Conservation (phyloP, 345 rosid genomes). For the Corchorus olitorius region DNA sequence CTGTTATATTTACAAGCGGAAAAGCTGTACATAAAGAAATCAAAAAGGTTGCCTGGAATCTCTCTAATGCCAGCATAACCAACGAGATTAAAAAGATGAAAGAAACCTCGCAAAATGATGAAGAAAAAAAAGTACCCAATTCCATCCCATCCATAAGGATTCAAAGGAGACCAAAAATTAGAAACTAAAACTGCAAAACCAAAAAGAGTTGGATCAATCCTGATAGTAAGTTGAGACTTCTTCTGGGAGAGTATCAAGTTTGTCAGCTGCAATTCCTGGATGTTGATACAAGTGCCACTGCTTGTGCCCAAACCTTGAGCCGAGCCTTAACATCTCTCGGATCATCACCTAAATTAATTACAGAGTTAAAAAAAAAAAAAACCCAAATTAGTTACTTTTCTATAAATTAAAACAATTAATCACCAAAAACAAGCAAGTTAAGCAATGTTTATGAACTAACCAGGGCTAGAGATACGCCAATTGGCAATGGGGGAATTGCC, state of each 20-base stretch:
- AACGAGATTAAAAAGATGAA: not conserved
- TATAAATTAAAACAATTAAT: not conserved
- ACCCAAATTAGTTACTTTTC: not conserved
- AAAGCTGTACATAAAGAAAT: not conserved
- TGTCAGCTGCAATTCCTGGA: constrained; percentile 40
- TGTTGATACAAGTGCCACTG: constrained; percentile 78
- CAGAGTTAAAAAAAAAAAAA: not conserved
- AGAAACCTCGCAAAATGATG: constrained; percentile 13
- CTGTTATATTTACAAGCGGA: constrained; percentile 31
- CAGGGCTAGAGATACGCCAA: constrained; percentile 94
- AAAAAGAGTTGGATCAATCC: not conserved
- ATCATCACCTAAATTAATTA: constrained; percentile 65
- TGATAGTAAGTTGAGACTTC: not conserved
- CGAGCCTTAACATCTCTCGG: constrained; percentile 92
- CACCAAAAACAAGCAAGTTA: not conserved
- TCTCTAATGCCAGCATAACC: not conserved
- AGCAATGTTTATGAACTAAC: constrained; percentile 34
- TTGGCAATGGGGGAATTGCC: constrained; percentile 85
- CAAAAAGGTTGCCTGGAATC: not conserved
- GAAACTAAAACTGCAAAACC: constrained; percentile 8
- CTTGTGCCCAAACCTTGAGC: constrained; percentile 96
- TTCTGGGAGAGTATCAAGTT: not conserved
- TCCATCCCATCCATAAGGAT: constrained; percentile 5
- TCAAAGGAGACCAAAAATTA: not conserved
- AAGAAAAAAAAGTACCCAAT: constrained; percentile 1